Conservation (phyloP, 768 basidiomycete genomes). For the Suillus sp. region DNA sequence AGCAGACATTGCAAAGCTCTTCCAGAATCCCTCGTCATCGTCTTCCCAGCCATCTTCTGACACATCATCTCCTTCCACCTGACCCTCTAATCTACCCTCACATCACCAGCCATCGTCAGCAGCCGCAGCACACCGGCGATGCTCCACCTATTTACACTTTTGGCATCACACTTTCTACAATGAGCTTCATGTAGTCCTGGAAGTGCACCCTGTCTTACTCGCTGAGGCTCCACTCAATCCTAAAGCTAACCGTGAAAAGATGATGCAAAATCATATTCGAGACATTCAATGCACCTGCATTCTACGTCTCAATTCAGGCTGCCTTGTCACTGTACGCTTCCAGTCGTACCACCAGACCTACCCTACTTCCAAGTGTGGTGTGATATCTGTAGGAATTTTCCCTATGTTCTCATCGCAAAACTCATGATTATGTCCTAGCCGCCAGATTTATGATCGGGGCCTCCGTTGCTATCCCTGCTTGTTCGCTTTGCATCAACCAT, state of each 20-base stretch:
- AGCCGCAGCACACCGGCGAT: no score
- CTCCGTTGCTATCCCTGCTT: conserved; percentile 23
- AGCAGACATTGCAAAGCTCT: conserved; percentile 44
- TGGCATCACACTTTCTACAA: conserved; percentile 98
- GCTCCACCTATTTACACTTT: no score
- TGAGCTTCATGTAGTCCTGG: conserved; percentile 75
- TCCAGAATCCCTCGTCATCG: conserved; percentile 37
- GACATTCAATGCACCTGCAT: conserved; percentile 75
- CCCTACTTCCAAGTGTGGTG: no score
- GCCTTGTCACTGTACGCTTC: no score
- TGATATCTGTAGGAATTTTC: conserved; percentile 53
- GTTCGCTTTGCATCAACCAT: conserved; percentile 40
- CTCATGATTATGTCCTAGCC: conserved; percentile 16
- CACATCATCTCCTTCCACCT: no score
- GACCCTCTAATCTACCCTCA: no score
- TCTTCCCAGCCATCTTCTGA: no score
- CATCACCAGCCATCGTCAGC: no score
- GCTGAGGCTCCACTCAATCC: conserved; percentile 77
- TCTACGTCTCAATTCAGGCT: conserved; percentile 53
- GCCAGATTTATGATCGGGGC: conserved; percentile 17
- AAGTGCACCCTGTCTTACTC: conserved; percentile 73
- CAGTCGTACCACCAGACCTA: no score
- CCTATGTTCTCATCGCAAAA: conserved; percentile 9
- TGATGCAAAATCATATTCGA: conserved; percentile 83
- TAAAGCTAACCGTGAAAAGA: conserved; percentile 73